phyloP scores from a whole-genome alignment of 2,329 filamentous ascomycete species.

The Fonsecaea multimorphosa region DNA sequence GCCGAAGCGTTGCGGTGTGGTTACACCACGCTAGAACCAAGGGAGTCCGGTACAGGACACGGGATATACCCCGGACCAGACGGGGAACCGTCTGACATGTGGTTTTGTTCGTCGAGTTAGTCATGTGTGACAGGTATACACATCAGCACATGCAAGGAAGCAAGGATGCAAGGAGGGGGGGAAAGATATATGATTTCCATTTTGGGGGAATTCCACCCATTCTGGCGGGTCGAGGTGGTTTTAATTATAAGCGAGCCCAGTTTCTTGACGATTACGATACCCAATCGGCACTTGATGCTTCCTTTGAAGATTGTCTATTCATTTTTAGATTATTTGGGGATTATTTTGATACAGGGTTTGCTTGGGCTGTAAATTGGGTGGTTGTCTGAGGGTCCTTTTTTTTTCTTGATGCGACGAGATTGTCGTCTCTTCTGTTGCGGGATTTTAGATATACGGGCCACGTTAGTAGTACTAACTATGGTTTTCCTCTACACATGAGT shows the following conservation, averaged over 20 bases:
- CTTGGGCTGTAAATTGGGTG: neutral
- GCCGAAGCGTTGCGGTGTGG: neutral
- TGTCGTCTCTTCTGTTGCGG: no score
- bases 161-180: neutral
- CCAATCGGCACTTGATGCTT: neutral
- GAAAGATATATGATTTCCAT: neutral
- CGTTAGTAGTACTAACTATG: no score
- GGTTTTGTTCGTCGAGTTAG: neutral
- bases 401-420: no score
- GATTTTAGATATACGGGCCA: no score
- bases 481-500: no score
- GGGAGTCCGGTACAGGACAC: neutral
- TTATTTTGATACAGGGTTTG: neutral
- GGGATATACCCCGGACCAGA: neutral
- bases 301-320: neutral
- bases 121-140: neutral
- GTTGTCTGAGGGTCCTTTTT: no score
- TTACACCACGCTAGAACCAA: neutral
- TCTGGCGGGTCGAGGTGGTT: neutral
- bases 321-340: neutral
- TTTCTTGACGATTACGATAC: conserved; percentile 4
- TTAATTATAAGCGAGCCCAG: neutral
- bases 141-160: neutral
- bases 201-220: neutral
- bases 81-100: neutral